Evolutionary conservation across 2,329 filamentous ascomycete species (phyloP).

Genomic region (Exophiala sp.): DNA sequence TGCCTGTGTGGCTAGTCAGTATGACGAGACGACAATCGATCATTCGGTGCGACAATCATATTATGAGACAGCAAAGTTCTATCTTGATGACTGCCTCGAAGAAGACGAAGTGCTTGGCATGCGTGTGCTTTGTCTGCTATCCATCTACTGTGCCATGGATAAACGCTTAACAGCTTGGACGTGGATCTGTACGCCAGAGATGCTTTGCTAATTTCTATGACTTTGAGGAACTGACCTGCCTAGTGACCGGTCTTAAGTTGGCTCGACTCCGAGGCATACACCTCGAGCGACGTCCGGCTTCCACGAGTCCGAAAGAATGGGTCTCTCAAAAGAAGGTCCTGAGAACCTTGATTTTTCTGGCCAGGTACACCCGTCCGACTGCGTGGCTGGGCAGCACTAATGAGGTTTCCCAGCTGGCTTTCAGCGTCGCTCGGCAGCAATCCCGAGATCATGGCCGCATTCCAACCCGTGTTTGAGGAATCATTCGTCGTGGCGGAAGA

Average conservation of each 20-base stretch:
- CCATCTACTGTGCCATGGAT: slow-evolving; percentile 4
- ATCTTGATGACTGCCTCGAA: slow-evolving; percentile 1
- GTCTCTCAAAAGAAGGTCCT: slow-evolving; percentile 1
- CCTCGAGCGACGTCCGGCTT: background rate
- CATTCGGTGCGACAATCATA: background rate
- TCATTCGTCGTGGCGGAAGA: background rate
- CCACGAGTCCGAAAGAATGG: background rate
- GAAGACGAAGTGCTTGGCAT: slow-evolving; percentile 2
- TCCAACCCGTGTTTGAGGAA: slow-evolving; percentile 1
- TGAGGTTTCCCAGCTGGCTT: background rate
- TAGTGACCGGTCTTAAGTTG: background rate
- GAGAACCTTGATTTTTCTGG: slow-evolving; percentile 4
- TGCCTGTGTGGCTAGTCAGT: slow-evolving; percentile 2
- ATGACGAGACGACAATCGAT: slow-evolving; percentile 1
- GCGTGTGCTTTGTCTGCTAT: background rate
- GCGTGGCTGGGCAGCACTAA: background rate
- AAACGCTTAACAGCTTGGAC: slow-evolving; percentile 1
- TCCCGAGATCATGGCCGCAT: background rate
- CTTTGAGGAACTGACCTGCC: background rate
- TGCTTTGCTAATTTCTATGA: background rate
- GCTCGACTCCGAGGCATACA: background rate
- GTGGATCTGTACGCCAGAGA: background rate
- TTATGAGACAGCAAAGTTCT: slow-evolving; percentile 4
- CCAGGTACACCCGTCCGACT: too few relatives aligned
- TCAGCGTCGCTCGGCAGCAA: background rate